A percentile compares a stretch with the other conserved stretches of the same genome.
Evolutionary conservation across 331 rosid species (phyloP).

Genomic region (Saraca asoca): DNA sequence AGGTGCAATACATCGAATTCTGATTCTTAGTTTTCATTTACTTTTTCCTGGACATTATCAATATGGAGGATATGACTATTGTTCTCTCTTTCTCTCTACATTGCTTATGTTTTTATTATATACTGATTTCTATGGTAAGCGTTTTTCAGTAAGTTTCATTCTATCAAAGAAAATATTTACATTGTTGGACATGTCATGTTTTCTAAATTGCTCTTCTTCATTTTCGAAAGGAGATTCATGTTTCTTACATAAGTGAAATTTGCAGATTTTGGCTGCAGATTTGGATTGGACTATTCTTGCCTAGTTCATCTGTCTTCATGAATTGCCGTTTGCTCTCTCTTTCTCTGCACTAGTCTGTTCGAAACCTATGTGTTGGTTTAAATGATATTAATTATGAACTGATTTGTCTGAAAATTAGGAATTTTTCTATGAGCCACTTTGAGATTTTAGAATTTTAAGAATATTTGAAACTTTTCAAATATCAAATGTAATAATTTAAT

Average conservation of each 20-base stretch:
- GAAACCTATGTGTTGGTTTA: no score
- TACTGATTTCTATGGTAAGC: neutral
- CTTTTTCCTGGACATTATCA: neutral
- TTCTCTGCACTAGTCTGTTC: neutral
- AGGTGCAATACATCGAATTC: neutral
- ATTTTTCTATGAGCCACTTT: no score
- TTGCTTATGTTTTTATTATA: neutral
- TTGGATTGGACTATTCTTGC: conserved; percentile 92
- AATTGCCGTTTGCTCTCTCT: conserved; percentile 65
- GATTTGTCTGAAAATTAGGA: no score
- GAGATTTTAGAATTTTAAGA: no score
- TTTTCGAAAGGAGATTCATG: conserved; percentile 23
- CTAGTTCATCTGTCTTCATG: conserved; percentile 78
- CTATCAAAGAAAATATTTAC: conserved; percentile 8
- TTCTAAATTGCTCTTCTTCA: neutral
- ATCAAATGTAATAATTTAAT: no score
- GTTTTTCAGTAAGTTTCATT: neutral
- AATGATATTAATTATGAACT: no score
- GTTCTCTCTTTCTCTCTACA: neutral
- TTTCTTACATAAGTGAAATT: conserved; percentile 34
- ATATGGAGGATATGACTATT: neutral
- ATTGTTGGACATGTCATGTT: conserved; percentile 18
- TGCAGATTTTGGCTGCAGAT: conserved; percentile 97
- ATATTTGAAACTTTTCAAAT: no score
- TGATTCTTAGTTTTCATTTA: neutral